Base-by-base conservation (phyloP, 352 stramenopile genomes). In the Albugo laibachii region DNA sequence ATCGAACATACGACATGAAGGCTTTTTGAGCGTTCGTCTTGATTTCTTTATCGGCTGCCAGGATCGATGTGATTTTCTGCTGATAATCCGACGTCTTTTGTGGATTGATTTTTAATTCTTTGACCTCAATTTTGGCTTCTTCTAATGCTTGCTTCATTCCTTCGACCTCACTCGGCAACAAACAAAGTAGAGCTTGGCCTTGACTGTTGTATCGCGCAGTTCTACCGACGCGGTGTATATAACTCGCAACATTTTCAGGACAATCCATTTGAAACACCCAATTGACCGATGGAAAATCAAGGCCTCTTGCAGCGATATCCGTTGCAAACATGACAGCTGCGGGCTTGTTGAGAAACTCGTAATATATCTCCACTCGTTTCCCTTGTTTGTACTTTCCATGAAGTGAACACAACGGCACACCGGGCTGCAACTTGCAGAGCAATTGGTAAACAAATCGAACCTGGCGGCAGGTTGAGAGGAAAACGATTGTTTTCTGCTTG, bases 351-450 rank as follows among this genome's bases (percentile, higher is more conserved):
- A 97, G 56, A 62, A 98, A 99, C 58, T 99, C 94, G 53, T 98
- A 98, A 70, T 99, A 99, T 36, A 99, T 92, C 55, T 98, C 83
- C 11, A 96, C 95, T 36, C 96, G 84, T 56, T 95, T 97, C 10
- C 85, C 84, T 65, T 99, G 95, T 56, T 97, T 97, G 60, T 98
- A 92, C 63, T 99, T 99, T 37, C 96, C 96, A 56, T 99, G 96
- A 12, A 99, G 71, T 5, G 93, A 84, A 69, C 96, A 83, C 1
- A 99, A 62, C 27, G 94, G 86, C 18, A 98, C 73, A 21, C 96
- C 96, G 1, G 96, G 96, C 58, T 98, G 93, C 34, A 99, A 61
- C 42, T 94, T 93, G 59, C 93, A 97, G 44, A 99, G 97, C 14
- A 97, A 57, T 45, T 94, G 78, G 71, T 94, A 92, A 11, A 97